These are phyloP conservation scores for Zizania palustris DNA, from an alignment of 202 grass and related monocot species.

Conservation along the genomic window DNA sequence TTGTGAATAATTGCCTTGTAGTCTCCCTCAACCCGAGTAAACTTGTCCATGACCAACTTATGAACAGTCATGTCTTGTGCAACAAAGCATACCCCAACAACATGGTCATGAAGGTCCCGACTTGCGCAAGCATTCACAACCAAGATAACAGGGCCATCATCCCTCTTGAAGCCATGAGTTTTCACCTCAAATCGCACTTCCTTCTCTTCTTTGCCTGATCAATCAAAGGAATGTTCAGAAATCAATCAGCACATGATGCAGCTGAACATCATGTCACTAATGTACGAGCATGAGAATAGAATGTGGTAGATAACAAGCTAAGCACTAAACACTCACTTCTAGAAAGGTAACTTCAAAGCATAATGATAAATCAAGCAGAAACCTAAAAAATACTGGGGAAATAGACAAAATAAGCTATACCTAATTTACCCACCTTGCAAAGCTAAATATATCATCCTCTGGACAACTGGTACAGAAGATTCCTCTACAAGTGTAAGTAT, in stretches of 20 bases:
- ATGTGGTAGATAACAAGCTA: constrained; percentile 20
- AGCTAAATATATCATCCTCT: constrained; percentile 85
- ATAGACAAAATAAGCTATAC: constrained; percentile 10
- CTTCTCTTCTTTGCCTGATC: constrained; percentile 81
- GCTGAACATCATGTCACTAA: constrained; percentile 11
- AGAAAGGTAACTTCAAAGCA: not conserved
- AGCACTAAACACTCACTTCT: not conserved
- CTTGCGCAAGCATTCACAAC: constrained; percentile 94
- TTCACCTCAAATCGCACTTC: constrained; percentile 89
- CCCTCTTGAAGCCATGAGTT: constrained; percentile 63
- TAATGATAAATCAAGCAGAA: not conserved
- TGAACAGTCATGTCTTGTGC: constrained; percentile 97
- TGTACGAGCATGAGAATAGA: constrained; percentile 18
- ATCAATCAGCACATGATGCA: constrained; percentile 23
- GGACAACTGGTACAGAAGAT: constrained; percentile 62
- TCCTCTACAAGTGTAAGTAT: constrained; percentile 86
- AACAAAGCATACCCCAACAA: constrained; percentile 94
- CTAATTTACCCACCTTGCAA: constrained; percentile 60
- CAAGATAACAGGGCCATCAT: constrained; percentile 71
- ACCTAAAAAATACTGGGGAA: not conserved
- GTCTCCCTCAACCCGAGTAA: constrained; percentile 87
- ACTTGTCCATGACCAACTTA: constrained; percentile 88
- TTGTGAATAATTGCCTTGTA: constrained; percentile 95
- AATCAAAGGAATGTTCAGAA: constrained; percentile 35
- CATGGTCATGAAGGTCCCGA: constrained; percentile 69